These are phyloP conservation scores for Vitis vinifera DNA, from an alignment of 164 flowering plant species.

Conservation along the genomic window DNA sequence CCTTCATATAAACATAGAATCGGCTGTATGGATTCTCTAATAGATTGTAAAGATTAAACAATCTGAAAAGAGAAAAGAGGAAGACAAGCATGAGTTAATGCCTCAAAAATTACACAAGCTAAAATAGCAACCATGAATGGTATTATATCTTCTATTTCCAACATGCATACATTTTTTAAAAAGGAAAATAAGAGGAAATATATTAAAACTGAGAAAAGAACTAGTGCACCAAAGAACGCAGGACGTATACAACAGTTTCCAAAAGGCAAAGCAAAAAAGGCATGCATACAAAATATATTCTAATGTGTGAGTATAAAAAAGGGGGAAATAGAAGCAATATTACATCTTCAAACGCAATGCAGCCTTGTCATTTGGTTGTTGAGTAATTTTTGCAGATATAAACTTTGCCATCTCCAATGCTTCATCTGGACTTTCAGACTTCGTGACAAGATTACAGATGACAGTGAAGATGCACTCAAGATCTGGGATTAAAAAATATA, in stretches of 20 bases:
- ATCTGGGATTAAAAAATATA: conserved; percentile 40
- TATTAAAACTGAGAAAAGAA: too few relatives aligned
- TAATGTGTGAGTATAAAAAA: too few relatives aligned
- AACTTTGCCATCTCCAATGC: conserved; percentile 79
- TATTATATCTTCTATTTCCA: too few relatives aligned
- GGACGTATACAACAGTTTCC: too few relatives aligned
- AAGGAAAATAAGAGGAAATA: too few relatives aligned
- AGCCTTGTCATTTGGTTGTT: conserved; percentile 83
- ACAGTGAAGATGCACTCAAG: conserved; percentile 83
- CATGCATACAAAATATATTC: too few relatives aligned
- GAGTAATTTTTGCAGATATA: conserved; percentile 59
- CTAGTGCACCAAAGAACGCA: too few relatives aligned
- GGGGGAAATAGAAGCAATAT: not conserved
- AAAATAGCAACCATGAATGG: not conserved
- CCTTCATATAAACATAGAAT: conserved; percentile 78
- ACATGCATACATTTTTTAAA: too few relatives aligned
- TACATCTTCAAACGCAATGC: conserved; percentile 91
- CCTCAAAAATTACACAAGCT: not conserved
- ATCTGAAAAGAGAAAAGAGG: conserved; percentile 41
- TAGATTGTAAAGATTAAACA: conserved; percentile 89
- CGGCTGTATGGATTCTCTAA: conserved; percentile 77
- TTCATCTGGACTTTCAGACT: conserved; percentile 68
- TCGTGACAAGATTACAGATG: conserved; percentile 86
- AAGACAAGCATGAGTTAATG: conserved; percentile 11
- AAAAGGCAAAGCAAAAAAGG: too few relatives aligned